A percentile compares a stretch with the other conserved stretches of the same genome.
Evolutionary conservation across 2,329 filamentous ascomycete genomes (phyloP).

Genomic region (Penicillium brevicompactum): DNA sequence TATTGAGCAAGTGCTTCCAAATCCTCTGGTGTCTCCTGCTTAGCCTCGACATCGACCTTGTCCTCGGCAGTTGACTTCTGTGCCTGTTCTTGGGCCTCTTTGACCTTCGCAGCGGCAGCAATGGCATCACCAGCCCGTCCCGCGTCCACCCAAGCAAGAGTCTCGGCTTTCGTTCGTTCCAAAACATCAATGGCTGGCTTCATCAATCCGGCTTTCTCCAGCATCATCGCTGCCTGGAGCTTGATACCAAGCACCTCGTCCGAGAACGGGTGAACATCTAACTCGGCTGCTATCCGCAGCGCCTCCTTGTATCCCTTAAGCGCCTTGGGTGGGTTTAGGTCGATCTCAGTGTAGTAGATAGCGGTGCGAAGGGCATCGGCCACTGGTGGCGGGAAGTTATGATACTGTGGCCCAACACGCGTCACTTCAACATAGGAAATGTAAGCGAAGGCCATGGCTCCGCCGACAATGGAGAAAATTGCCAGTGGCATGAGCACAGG

Average conservation of each 20-base stretch:
- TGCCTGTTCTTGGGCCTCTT: constrained; percentile 22
- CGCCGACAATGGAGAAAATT: constrained; percentile 42
- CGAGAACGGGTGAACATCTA: constrained; percentile 82
- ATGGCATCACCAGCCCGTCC: constrained; percentile 24
- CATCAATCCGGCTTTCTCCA: constrained; percentile 75
- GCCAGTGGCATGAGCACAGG: constrained; percentile 45
- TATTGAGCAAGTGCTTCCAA: constrained; percentile 28
- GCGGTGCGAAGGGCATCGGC: constrained; percentile 72
- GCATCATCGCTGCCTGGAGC: constrained; percentile 75
- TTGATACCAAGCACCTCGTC: constrained; percentile 90
- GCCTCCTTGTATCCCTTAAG: constrained; percentile 83
- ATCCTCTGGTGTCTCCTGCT: constrained; percentile 25
- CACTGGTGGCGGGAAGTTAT: constrained; percentile 48
- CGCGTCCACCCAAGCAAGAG: constrained; percentile 48
- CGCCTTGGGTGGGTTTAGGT: constrained; percentile 73
- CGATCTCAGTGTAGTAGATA: constrained; percentile 80
- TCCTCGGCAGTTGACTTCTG: constrained; percentile 23
- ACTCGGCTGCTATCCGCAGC: constrained; percentile 69
- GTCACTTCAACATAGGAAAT: constrained; percentile 47
- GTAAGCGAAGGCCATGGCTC: constrained; percentile 40
- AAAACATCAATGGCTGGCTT: constrained; percentile 73
- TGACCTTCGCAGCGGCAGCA: constrained; percentile 7
- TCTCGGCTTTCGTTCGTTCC: constrained; percentile 73
- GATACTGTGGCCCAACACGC: constrained; percentile 43
- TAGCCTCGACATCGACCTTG: constrained; percentile 20